Evolutionary conservation across 768 basidiomycete species (phyloP), one percentile per base, ranked within the genome.

Genomic region (Chalciporus pseudorubinellus): DNA sequence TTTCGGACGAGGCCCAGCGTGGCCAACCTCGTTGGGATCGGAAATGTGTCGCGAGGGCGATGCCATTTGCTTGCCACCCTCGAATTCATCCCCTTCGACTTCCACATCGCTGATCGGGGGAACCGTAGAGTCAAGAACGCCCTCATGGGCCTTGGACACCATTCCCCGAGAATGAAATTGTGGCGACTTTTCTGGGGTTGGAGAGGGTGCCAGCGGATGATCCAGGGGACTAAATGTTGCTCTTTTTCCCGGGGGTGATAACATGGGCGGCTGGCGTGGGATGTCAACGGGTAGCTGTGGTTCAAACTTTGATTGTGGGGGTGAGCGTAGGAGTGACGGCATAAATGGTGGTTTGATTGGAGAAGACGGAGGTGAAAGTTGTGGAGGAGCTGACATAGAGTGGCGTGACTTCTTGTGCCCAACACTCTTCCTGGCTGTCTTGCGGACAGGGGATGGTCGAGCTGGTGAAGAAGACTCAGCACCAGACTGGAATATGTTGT

Each of bases 401-500:
- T 86, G 85, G 43, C 86, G 83, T 24, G 80, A 75, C 61, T 79
- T 85, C 39, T 74, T 78, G 6, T 73, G 61, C 7, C 52, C 57
- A 52, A 58, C 52, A 62, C 64, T 52, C 55, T 72, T 77, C 55
- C 78, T 72, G 51, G 76, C 63, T 40, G 73, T 56, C 68, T 77
- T 76, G 57, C 74, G 70, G 52, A 70, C 52, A 40, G 84, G 85
- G 6, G 84, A 79, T 31, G 85, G 82, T 16, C 84, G 84, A 10
- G 65, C 68, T 29, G 90, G 89, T 13, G 89, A 91, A 7, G 89
- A 89, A n/a, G 86, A 87, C 59, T 92, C 90, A 5, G 86, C 85
- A n/a, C 89, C 90, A 9, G 89, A 91, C 63, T 93, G 90, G 66
- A 93, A 93, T 24, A 91, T 82, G 56, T 93, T 92, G 62, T 90